A percentile compares a stretch with the other conserved stretches of the same genome.
These are phyloP conservation scores for Ceratobasidium sp. DNA, from an alignment of 1,284 basidiomycete species.

Conservation along the genomic window DNA sequence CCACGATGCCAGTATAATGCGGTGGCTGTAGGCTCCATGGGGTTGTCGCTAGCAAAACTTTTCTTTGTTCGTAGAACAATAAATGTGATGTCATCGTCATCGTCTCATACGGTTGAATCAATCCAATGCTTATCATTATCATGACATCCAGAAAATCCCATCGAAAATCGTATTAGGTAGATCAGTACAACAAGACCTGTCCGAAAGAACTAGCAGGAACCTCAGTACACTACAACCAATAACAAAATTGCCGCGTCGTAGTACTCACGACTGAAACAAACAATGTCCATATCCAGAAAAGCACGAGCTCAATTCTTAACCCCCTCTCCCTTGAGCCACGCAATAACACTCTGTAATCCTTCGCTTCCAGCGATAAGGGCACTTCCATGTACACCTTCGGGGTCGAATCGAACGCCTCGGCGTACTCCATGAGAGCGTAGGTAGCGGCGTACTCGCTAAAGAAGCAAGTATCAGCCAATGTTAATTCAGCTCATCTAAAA, in stretches of 20 bases:
- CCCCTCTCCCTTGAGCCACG: constrained; percentile 62
- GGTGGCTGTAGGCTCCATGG: not conserved
- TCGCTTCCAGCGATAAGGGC: constrained; percentile 68
- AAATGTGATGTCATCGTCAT: not conserved
- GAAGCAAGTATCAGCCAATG: not conserved
- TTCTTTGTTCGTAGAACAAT: not conserved
- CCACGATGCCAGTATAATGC: too few relatives aligned
- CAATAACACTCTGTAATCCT: constrained; percentile 68
- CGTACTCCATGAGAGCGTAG: constrained; percentile 78
- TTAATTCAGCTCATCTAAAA: constrained; percentile 50
- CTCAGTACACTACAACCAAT: not conserved
- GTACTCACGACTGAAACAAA: constrained; percentile 1
- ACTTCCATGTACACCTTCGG: constrained; percentile 75
- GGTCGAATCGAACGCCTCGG: constrained; percentile 76
- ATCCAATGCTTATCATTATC: not conserved
- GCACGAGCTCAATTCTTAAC: constrained; percentile 50
- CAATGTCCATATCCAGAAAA: not conserved
- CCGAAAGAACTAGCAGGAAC: not conserved
- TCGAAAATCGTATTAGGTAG: constrained; percentile 8
- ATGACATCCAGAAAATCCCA: not conserved
- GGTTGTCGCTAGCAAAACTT: not conserved
- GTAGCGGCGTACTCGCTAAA: constrained; percentile 74
- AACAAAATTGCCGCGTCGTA: not conserved
- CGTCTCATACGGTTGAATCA: not conserved
- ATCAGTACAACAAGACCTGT: constrained; percentile 8